phyloP scores from a whole-genome alignment of 331 rosid species.

The Acacia concinna region DNA sequence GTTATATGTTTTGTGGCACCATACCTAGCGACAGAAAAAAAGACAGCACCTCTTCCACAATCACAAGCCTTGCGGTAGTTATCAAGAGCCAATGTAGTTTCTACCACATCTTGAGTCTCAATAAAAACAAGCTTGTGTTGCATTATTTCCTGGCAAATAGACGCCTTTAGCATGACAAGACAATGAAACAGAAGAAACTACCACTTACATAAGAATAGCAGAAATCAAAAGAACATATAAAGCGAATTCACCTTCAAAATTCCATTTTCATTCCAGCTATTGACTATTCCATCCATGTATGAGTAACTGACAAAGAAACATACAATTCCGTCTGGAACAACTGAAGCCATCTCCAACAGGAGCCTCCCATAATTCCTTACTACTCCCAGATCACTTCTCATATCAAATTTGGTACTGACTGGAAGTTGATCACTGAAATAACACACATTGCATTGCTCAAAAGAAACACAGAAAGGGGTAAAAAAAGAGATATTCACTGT shows the following conservation, averaged over 20 bases:
- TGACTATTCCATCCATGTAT: constrained; percentile 92
- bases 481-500: neutral
- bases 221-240: constrained; percentile 15
- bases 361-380: constrained; percentile 96
- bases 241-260: constrained; percentile 68
- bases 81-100: constrained; percentile 95
- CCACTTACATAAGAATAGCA: constrained; percentile 4
- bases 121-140: constrained; percentile 93
- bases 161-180: constrained; percentile 29
- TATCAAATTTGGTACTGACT: constrained; percentile 92
- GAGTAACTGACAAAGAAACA: constrained; percentile 97
- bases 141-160: constrained; percentile 82
- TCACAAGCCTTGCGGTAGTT: constrained; percentile 97
- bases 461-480: neutral
- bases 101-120: constrained; percentile 95
- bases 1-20: neutral
- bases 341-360: constrained; percentile 93
- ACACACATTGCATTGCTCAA: neutral
- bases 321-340: constrained; percentile 93
- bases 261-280: constrained; percentile 94
- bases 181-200: neutral
- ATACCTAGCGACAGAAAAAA: constrained; percentile 95
- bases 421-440: constrained; percentile 94
- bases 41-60: constrained; percentile 97
- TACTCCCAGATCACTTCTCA: constrained; percentile 96